These are phyloP conservation scores for Penicillium crystallinum DNA, from an alignment of 495 filamentous ascomycete species.

Conservation along the genomic window DNA sequence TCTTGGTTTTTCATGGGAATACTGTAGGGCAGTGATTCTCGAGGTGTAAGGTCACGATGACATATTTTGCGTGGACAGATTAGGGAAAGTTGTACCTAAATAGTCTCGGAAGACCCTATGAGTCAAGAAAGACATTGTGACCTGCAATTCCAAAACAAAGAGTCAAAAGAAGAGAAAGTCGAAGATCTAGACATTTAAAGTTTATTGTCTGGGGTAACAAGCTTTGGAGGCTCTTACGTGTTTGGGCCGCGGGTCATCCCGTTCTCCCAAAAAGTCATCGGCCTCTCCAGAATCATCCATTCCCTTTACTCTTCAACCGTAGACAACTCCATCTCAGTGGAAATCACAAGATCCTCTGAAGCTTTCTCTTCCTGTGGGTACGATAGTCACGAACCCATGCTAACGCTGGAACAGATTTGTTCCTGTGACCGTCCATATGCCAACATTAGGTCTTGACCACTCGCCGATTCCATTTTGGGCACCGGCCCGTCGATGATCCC, in stretches of 20 bases:
- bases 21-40: not conserved
- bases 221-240: not conserved
- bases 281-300: too few species aligned
- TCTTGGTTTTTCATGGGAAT: not conserved
- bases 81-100: too few species aligned
- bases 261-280: too few species aligned
- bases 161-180: not conserved
- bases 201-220: not conserved
- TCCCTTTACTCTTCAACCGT: not conserved
- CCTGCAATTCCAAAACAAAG: not conserved
- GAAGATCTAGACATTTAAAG: not conserved
- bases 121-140: not conserved
- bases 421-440: not conserved
- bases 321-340: not conserved
- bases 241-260: not conserved
- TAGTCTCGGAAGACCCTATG: not conserved
- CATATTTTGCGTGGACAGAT: too few species aligned
- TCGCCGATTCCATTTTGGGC: not conserved
- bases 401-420: not conserved
- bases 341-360: not conserved
- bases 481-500: not conserved
- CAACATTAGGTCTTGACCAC: not conserved
- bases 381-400: not conserved
- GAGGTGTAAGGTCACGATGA: not conserved
- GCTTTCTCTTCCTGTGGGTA: too few species aligned